Evolutionary conservation across 2,329 filamentous ascomycete species (phyloP).

Genomic region (Fusarium ambrosium): DNA sequence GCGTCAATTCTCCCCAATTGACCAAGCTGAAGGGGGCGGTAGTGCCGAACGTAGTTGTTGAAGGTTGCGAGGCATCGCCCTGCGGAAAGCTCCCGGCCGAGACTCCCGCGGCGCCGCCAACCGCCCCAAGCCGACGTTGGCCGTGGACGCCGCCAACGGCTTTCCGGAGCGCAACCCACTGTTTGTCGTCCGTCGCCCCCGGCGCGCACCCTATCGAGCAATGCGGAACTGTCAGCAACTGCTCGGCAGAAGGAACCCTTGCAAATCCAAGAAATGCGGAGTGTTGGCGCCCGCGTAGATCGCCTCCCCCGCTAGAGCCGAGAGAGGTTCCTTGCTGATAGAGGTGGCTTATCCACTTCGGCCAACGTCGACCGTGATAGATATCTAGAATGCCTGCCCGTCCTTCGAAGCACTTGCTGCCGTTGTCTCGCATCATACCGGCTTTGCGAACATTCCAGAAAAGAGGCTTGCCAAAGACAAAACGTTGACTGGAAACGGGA

Average conservation of each 20-base stretch:
- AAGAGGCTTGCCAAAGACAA: conserved; percentile 2
- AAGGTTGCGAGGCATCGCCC: conserved; percentile 38
- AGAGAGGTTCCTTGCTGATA: conserved; percentile 20
- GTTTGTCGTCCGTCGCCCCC: too few relatives aligned
- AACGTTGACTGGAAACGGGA: neutral
- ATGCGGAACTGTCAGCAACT: conserved; percentile 38
- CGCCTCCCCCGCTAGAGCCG: conserved; percentile 37
- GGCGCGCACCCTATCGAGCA: conserved; percentile 17
- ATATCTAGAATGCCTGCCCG: conserved; percentile 31
- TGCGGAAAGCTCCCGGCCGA: conserved; percentile 50
- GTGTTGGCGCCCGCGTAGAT: conserved; percentile 13
- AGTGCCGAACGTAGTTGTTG: conserved; percentile 42
- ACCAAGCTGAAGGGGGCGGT: conserved; percentile 35
- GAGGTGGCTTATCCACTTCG: conserved; percentile 29
- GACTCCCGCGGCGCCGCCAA: conserved; percentile 49
- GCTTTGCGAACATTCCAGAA: conserved; percentile 11
- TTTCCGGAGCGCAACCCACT: conserved; percentile 26
- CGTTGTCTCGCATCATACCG: conserved; percentile 21
- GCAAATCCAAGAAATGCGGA: conserved; percentile 19
- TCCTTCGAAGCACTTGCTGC: conserved; percentile 18
- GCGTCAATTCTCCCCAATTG: conserved; percentile 23
- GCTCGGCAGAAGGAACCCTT: conserved; percentile 34
- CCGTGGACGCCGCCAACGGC: conserved; percentile 46
- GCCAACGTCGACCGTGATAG: conserved; percentile 17
- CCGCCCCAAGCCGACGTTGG: conserved; percentile 58